Base-by-base conservation (phyloP, 129 eudicot genomes). In the Saposhnikovia divaricata region DNA sequence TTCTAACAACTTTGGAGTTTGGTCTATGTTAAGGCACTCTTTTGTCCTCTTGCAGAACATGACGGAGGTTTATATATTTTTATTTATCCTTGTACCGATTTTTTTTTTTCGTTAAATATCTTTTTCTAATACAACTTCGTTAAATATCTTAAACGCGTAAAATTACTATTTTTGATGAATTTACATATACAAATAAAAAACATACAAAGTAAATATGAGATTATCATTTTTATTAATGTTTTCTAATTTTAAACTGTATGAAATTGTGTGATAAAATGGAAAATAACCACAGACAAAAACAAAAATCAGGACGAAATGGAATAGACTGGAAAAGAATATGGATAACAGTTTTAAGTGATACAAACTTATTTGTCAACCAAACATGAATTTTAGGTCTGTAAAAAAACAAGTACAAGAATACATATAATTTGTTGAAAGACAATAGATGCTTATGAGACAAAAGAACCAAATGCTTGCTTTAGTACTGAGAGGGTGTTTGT, bases 321-420 rank as follows among this genome's bases (percentile, higher is more conserved):
- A 4, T 18, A 51, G 8, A 1, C 23, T 50, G 21, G n/a, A 51
- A 51, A 51, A 51, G 21, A 16, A 51, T 16, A 51, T 51, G 59
- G 27, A 23, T 57, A 57, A 57, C 69, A 2, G 31, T n/a, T 61
- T 9, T 0, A n/a, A 61, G 25, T 61, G 37, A 25, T n/a, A 61
- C 69, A 61, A 61, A 61, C 69, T 61, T 61, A 61, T 61, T 61
- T 61, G 34, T 61, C 69, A n/a, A 61, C 69, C 69, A 61, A n/a
- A 25, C 69, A 61, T 9, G 69, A 59, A 61, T 61, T n/a, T n/a
- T 61, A 25, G 34, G 34, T 61, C 34, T 61, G 37, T 7, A 4
- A 61, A 55, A 61, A n/a, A 23, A 9, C 69, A 61, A 61, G 34
- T 16, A 70, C 19, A 70, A 70, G 46, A 70, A 37, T 15, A 40